Evolutionary conservation across 2,329 filamentous ascomycete genomes (phyloP).

Genomic region (Aaosphaeria pasadenensis): DNA sequence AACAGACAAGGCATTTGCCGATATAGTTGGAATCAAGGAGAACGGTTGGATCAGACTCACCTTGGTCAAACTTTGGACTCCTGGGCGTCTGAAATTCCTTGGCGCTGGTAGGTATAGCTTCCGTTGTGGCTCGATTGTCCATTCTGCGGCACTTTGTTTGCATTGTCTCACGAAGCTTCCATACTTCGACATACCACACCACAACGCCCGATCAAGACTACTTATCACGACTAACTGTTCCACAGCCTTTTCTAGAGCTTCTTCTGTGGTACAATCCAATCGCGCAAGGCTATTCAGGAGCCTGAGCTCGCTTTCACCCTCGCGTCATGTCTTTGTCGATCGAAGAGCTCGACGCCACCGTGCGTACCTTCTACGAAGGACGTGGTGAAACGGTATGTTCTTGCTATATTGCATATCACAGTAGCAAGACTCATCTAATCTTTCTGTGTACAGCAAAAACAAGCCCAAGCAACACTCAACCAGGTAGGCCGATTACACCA

Average conservation of each 20-base stretch:
- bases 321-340: conserved; percentile 67
- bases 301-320: conserved; percentile 28
- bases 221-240: background rate
- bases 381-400: conserved; percentile 81
- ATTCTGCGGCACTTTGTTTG: too few species aligned
- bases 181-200: background rate
- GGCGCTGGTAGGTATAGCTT: too few species aligned
- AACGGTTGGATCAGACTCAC: too few species aligned
- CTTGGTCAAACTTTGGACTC: too few species aligned
- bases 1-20: too few species aligned
- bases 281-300: conserved; percentile 29
- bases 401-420: conserved; percentile 83
- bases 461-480: conserved; percentile 88
- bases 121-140: too few species aligned
- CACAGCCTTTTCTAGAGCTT: conserved; percentile 5
- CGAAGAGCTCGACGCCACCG: conserved; percentile 92
- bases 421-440: conserved; percentile 80
- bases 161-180: too few species aligned
- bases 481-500: conserved; percentile 62
- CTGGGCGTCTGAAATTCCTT: too few species aligned
- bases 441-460: conserved; percentile 71
- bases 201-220: conserved; percentile 4
- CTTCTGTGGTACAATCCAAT: conserved; percentile 5
- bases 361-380: conserved; percentile 96
- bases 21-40: too few species aligned